These are phyloP conservation scores for Saccharomycopsis oosterbeekiorum DNA, from an alignment of 805 yeast genomes.

Conservation along the genomic window DNA sequence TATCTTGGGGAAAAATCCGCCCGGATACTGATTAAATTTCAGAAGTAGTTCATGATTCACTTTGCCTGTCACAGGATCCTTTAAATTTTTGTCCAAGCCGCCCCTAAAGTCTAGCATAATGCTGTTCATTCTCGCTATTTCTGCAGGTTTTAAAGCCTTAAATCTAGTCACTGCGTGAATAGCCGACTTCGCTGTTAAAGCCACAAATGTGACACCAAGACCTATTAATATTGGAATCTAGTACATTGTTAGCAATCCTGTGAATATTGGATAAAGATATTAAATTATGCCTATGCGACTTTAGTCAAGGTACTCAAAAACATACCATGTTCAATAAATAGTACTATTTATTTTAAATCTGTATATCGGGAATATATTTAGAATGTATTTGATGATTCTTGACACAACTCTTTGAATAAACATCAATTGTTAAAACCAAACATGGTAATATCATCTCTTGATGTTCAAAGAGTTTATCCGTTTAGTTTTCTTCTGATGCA, in stretches of 20 bases:
- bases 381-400: too few species aligned
- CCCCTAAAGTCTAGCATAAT: conserved; percentile 21
- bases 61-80: conserved; percentile 15
- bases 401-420: too few species aligned
- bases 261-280: too few species aligned
- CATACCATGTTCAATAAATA: too few species aligned
- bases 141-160: conserved; percentile 26
- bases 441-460: too few species aligned
- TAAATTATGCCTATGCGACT: too few species aligned
- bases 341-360: too few species aligned
- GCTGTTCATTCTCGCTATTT: conserved; percentile 33
- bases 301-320: too few species aligned
- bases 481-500: too few species aligned
- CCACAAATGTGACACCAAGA: conserved; percentile 3
- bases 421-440: too few species aligned
- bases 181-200: conserved; percentile 25
- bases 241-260: background rate
- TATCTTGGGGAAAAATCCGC: conserved; percentile 59
- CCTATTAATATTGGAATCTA: conserved; percentile 11
- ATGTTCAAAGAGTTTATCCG: too few species aligned
- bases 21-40: conserved; percentile 35
- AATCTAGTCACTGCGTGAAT: conserved; percentile 27
- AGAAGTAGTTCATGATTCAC: conserved; percentile 21
- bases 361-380: too few species aligned
- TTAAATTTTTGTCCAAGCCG: conserved; percentile 13